Conservation (phyloP, 148 eudicot genomes). For the Amaranthus hypochondriacus region DNA sequence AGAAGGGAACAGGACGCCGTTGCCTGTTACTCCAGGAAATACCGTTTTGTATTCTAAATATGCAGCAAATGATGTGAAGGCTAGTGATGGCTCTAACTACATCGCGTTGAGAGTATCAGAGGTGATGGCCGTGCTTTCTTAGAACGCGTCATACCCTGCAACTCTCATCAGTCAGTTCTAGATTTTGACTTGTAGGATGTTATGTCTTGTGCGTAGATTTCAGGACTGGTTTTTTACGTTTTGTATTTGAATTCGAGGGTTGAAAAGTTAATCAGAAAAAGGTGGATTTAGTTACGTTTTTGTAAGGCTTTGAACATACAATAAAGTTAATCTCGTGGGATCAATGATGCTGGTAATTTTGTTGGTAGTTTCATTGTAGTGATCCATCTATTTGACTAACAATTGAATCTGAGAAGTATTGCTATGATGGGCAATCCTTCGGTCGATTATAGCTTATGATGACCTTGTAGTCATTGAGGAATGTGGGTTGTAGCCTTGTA, state of each 20-base stretch:
- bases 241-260: background rate
- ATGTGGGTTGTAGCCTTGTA: too few species aligned
- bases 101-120: slow-evolving; percentile 66
- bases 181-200: slow-evolving; percentile 5
- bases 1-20: slow-evolving; percentile 60
- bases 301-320: too few species aligned
- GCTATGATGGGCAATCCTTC: too few species aligned
- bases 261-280: background rate
- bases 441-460: too few species aligned
- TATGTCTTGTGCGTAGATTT: slow-evolving; percentile 13
- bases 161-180: slow-evolving; percentile 5
- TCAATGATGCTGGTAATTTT: too few species aligned
- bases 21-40: slow-evolving; percentile 58
- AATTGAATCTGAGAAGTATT: too few species aligned
- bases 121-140: slow-evolving; percentile 80
- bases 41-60: slow-evolving; percentile 78
- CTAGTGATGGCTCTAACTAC: slow-evolving; percentile 68
- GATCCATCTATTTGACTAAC: too few species aligned
- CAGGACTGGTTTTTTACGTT: background rate
- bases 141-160: slow-evolving; percentile 15
- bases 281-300: background rate
- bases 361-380: too few species aligned
- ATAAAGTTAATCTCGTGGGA: too few species aligned
- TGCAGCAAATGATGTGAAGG: slow-evolving; percentile 74
- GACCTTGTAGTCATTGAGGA: too few species aligned